These are phyloP conservation scores for Plenodomus tracheiphilus DNA, from an alignment of 2,329 filamentous ascomycete genomes.

Conservation along the genomic window DNA sequence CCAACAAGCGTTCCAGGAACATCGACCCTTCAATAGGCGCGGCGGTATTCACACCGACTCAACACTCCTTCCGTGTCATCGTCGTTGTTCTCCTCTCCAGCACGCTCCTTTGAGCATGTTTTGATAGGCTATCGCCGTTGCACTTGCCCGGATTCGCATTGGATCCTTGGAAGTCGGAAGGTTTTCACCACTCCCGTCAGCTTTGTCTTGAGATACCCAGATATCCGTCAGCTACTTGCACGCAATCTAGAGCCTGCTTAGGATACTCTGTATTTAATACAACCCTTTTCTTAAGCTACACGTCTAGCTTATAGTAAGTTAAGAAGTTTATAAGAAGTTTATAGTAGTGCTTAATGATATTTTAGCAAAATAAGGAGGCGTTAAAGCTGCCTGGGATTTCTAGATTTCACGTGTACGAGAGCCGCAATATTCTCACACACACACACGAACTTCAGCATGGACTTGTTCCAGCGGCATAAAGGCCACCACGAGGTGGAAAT, in stretches of 20 bases:
- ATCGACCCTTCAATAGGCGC: conserved; percentile 14
- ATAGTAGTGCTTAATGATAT: no score
- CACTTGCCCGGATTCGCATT: conserved; percentile 2
- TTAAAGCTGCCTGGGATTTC: no score
- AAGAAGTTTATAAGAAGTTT: no score
- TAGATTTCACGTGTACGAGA: no score
- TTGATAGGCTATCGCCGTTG: conserved; percentile 10
- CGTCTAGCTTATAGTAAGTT: no score
- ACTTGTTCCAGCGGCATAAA: conserved; percentile 23
- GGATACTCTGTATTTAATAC: no score
- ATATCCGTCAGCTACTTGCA: neutral
- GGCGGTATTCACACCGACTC: conserved; percentile 11
- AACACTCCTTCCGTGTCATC: neutral
- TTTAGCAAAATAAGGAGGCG: no score
- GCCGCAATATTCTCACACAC: no score
- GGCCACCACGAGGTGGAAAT: conserved; percentile 28
- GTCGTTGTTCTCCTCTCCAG: neutral
- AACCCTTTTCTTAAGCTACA: no score
- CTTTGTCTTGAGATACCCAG: conserved; percentile 1
- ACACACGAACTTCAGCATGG: no score
- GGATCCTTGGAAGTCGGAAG: conserved; percentile 6
- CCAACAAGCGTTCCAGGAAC: conserved; percentile 4
- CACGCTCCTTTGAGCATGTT: conserved; percentile 14
- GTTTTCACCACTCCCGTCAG: conserved; percentile 7
- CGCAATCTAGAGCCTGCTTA: no score